These are phyloP conservation scores for Ophiosphaerella korrae DNA, from an alignment of 2,329 filamentous ascomycete species.

Conservation along the genomic window DNA sequence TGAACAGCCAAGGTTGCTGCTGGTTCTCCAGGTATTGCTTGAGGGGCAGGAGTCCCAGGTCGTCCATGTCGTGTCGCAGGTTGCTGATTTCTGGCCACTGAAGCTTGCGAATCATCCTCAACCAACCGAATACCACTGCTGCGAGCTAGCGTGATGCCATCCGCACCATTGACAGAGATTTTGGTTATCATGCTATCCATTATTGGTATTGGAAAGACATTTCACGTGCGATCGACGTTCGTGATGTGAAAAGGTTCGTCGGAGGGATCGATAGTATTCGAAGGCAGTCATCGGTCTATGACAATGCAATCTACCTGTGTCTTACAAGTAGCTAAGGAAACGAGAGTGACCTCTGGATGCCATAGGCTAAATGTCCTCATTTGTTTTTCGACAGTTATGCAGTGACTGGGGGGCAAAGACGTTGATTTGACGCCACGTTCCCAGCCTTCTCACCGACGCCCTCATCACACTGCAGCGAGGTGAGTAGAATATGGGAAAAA, in stretches of 20 bases:
- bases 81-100: background rate
- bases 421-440: slow-evolving; percentile 1
- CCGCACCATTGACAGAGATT: slow-evolving; percentile 6
- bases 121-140: slow-evolving; percentile 8
- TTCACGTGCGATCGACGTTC: background rate
- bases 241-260: background rate
- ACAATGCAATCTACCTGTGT: no score
- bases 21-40: slow-evolving; percentile 2
- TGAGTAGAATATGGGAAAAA: background rate
- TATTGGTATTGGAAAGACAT: background rate
- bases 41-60: slow-evolving; percentile 1
- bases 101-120: slow-evolving; percentile 2
- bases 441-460: background rate
- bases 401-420: background rate
- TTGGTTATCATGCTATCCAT: background rate
- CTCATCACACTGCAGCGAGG: background rate
- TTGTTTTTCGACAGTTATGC: background rate
- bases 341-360: no score
- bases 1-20: slow-evolving; percentile 2
- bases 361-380: background rate
- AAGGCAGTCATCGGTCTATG: no score
- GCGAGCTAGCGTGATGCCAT: slow-evolving; percentile 3
- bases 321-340: no score
- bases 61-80: slow-evolving; percentile 3
- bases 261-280: no score